Evolutionary conservation across 2,329 filamentous ascomycete genomes (phyloP).

Genomic region (Curvularia verruculosa): DNA sequence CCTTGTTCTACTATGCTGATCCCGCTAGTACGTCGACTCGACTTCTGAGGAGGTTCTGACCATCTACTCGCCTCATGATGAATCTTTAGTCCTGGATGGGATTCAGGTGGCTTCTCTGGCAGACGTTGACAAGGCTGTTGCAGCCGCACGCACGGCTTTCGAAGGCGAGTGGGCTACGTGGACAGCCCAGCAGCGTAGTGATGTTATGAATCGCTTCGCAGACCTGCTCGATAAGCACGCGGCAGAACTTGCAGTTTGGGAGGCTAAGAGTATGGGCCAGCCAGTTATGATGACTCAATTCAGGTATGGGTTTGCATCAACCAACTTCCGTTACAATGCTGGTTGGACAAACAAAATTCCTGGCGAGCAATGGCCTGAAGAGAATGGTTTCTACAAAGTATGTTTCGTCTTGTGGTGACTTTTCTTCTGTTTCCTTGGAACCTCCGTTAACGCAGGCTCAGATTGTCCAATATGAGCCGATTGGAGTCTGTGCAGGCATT

Average conservation of each 20-base stretch:
- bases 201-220: constrained; percentile 32
- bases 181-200: constrained; percentile 30
- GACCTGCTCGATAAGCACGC: constrained; percentile 31
- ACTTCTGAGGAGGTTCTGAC: constrained; percentile 29
- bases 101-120: constrained; percentile 29
- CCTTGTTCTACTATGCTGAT: not conserved
- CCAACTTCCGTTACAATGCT: not conserved
- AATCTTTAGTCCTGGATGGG: constrained; percentile 28
- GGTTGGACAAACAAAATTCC: constrained; percentile 32
- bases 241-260: constrained; percentile 15
- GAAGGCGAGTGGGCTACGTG: constrained; percentile 29
- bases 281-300: constrained; percentile 16
- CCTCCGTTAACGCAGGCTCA: constrained; percentile 1
- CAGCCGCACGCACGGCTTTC: constrained; percentile 32
- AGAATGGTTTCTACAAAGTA: constrained; percentile 9
- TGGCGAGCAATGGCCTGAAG: constrained; percentile 25
- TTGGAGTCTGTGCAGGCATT: constrained; percentile 41
- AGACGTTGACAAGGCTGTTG: constrained; percentile 38
- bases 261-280: constrained; percentile 27
- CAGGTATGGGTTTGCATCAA: constrained; percentile 8
- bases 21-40: constrained; percentile 29
- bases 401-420: not conserved
- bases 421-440: not conserved
- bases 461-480: constrained; percentile 32
- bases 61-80: constrained; percentile 35